A percentile compares a stretch with the other conserved stretches of the same genome.
Conservation (phyloP, 306 rosid species). For the Gillenia trifoliata region DNA sequence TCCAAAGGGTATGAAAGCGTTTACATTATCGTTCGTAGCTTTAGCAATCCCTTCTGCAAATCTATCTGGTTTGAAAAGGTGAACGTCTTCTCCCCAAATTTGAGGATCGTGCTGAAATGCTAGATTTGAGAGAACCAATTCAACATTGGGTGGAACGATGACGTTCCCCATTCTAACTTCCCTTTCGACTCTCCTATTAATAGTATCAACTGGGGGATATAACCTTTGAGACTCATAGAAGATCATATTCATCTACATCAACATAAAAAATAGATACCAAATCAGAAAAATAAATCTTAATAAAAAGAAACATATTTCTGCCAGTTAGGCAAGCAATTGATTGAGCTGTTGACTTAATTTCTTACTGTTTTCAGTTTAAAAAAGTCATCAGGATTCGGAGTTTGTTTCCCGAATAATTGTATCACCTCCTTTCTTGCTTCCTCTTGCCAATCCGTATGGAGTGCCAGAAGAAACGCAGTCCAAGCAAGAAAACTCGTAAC, state of each 20-base stretch:
- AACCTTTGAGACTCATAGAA: conserved; percentile 28
- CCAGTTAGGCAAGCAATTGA: not conserved
- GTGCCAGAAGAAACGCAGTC: too few relatives aligned
- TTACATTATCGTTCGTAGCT: conserved; percentile 18
- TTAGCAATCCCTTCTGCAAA: conserved; percentile 20
- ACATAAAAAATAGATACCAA: too few relatives aligned
- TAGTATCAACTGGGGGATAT: conserved; percentile 11
- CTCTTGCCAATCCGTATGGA: conserved; percentile 38
- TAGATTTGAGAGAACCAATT: not conserved
- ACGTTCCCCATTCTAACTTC: conserved; percentile 11
- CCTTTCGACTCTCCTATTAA: conserved; percentile 4
- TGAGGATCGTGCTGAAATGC: conserved; percentile 21
- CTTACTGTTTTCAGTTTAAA: conserved; percentile 21
- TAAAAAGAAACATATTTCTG: not conserved
- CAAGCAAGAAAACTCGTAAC: too few relatives aligned
- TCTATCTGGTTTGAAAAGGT: conserved; percentile 33
- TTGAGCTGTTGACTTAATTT: not conserved
- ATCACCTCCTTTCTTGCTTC: conserved; percentile 30
- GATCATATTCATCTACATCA: conserved; percentile 27
- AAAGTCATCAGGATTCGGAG: conserved; percentile 16
- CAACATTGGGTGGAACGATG: conserved; percentile 9
- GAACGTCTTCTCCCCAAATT: conserved; percentile 25
- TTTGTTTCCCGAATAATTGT: conserved; percentile 9
- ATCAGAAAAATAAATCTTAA: not conserved
- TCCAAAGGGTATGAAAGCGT: conserved; percentile 25